Conservation (phyloP, 2,329 filamentous ascomycete genomes). For the Helminthosporium solani region DNA sequence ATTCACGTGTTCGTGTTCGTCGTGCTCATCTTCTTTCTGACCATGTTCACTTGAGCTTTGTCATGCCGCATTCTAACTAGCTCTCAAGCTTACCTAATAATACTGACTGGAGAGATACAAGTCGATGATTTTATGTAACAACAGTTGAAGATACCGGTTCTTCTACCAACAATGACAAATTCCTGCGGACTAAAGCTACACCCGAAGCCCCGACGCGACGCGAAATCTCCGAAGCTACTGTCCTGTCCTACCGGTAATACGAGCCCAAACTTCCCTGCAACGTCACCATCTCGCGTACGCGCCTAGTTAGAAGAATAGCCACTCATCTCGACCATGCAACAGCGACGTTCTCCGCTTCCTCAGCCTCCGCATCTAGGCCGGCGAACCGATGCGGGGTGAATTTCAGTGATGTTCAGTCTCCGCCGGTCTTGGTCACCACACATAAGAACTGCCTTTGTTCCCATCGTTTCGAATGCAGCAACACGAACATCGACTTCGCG, state of each 20-base stretch:
- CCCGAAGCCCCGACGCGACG: constrained; percentile 5
- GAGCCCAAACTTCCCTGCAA: constrained; percentile 10
- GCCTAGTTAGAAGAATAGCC: not conserved
- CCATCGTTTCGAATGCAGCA: not conserved
- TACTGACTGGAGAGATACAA: too few species aligned
- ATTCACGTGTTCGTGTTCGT: too few species aligned
- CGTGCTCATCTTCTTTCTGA: not conserved
- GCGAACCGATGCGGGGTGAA: not conserved
- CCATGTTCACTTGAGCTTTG: constrained; percentile 1
- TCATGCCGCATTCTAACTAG: constrained; percentile 6
- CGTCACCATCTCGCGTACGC: constrained; percentile 4
- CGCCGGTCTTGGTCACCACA: constrained; percentile 2
- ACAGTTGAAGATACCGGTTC: too few species aligned
- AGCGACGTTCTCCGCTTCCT: not conserved
- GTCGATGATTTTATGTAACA: too few species aligned
- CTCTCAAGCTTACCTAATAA: too few species aligned
- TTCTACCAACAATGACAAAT: too few species aligned
- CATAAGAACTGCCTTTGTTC: constrained; percentile 2
- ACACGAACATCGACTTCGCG: not conserved
- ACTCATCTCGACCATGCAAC: not conserved
- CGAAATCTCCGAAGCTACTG: constrained; percentile 1
- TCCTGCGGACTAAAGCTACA: constrained; percentile 9
- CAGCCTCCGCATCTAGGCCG: not conserved
- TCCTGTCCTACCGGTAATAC: too few species aligned
- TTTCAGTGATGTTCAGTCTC: constrained; percentile 7